Percentiles rank a stretch among this genome's conserved stretches.
Conservation (phyloP, 2,329 filamentous ascomycete species). For the Fulvia fulva region DNA sequence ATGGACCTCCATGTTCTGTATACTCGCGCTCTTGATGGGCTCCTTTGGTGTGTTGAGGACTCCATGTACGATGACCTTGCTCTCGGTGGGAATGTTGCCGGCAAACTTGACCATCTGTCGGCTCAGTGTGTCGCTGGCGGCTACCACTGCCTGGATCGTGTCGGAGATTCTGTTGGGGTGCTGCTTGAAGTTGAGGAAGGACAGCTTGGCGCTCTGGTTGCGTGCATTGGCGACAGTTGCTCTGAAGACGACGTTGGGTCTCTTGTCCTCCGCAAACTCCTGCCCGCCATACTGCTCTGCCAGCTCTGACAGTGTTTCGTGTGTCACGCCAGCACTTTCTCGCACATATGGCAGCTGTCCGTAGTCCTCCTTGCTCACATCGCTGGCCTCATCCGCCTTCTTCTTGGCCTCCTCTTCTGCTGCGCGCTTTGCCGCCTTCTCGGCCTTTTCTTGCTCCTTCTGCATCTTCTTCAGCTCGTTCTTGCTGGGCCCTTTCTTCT, state of each 20-base stretch:
- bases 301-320: constrained; percentile 60
- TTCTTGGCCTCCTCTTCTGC: constrained; percentile 68
- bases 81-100: constrained; percentile 70
- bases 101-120: constrained; percentile 96
- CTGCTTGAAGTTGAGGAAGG: constrained; percentile 80
- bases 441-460: constrained; percentile 79
- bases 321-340: constrained; percentile 44
- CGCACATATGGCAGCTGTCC: constrained; percentile 60
- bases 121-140: constrained; percentile 56
- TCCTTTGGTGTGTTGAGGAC: constrained; percentile 76
- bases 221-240: constrained; percentile 84
- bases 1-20: constrained; percentile 80
- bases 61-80: constrained; percentile 74
- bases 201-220: constrained; percentile 85
- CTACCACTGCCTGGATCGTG: constrained; percentile 76
- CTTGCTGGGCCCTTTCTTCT: constrained; percentile 60
- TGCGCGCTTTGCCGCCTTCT: constrained; percentile 63
- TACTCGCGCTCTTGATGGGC: constrained; percentile 80
- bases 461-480: constrained; percentile 81
- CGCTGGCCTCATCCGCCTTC: constrained; percentile 60
- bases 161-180: constrained; percentile 50
- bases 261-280: constrained; percentile 24
- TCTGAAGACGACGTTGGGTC: constrained; percentile 64
- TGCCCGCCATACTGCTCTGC: constrained; percentile 54
- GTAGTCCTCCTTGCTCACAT: constrained; percentile 73